Base-by-base conservation (phyloP, 2,329 filamentous ascomycete species). In the Monosporascus cannonballus region DNA sequence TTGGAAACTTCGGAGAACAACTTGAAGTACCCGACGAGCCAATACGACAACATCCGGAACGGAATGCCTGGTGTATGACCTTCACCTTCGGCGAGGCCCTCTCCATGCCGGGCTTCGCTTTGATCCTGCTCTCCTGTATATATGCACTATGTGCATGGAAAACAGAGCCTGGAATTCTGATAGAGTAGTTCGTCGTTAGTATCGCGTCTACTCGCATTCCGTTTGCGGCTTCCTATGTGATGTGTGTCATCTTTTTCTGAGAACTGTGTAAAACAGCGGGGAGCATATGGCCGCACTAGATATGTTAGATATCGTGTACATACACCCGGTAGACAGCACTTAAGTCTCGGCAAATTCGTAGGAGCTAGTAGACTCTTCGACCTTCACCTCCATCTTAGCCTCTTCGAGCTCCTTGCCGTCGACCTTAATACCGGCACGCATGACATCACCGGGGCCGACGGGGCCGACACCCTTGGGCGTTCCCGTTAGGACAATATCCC, bases 401-500 rank as follows among this genome's bases (percentile, higher is more conserved):
- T 95, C 89, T 67, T 91, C 84, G 34, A 97, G 72, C 74, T 95
- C 90, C 75, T 87, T 85, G 38, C 92, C 92, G 53, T 80, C 77
- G 30, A 96, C 84, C 67, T 83, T 85, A 61, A 97, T 77, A 4
- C 91, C 91, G 25, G 89, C 92, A 58, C 80, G 86, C 80, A 99
- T 90, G 34, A 93, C 77, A 73, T 99, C 92, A 2, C 94, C 94
- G 1, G 89, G 84, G 55, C 85, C 83, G 2, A 96, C 91, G 20
- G 85, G 79, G 1, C 94, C 94, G 2, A 99, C 94, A 14, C 94
- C 94, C 74, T 96, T 96, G 48, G 94, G 94, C 49, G 94, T 99
- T 18, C 94, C 94, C n/a, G 94, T 99, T 62, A 99, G 75, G 48
- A 99, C 84, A 65, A 99, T 85, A 71, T 99, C 94, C 48, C 93